A percentile compares a stretch with the other conserved stretches of the same genome.
Conservation (phyloP, 106 monocot species). For the Dactylorhiza incarnata region DNA sequence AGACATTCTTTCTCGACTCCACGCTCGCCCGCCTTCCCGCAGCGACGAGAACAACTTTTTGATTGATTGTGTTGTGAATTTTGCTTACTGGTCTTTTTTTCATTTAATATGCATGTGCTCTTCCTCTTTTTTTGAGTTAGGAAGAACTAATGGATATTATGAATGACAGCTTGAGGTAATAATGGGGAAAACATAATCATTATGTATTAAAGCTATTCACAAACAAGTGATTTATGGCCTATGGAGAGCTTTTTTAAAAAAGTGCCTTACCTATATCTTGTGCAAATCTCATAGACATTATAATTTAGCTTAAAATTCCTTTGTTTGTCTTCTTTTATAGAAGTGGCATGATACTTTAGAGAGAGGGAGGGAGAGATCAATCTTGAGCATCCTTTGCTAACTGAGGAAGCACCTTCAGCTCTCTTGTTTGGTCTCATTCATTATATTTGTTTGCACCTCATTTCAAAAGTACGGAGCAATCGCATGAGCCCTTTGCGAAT, state of each 20-base stretch:
- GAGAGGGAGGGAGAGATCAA: neutral
- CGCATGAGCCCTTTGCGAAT: neutral
- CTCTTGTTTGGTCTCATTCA: neutral
- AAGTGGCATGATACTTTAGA: neutral
- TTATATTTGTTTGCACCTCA: neutral
- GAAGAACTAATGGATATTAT: neutral
- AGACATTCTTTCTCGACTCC: too few species aligned
- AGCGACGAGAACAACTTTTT: too few species aligned
- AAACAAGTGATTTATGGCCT: neutral
- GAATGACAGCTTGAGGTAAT: neutral
- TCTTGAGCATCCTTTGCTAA: neutral
- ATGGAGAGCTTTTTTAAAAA: neutral
- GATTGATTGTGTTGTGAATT: neutral
- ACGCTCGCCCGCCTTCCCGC: too few species aligned
- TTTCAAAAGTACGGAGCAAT: neutral
- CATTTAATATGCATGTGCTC: neutral
- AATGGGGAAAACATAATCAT: neutral
- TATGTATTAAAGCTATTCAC: neutral
- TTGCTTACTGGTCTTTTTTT: neutral
- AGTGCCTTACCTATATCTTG: neutral
- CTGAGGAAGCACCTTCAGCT: neutral
- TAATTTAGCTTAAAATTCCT: neutral
- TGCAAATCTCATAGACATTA: neutral
- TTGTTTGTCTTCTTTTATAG: neutral
- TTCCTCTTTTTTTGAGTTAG: neutral